A percentile compares a stretch with the other conserved stretches of the same genome.
Conservation (phyloP, 352 stramenopile genomes). For the Globisporangium orthogonon region DNA sequence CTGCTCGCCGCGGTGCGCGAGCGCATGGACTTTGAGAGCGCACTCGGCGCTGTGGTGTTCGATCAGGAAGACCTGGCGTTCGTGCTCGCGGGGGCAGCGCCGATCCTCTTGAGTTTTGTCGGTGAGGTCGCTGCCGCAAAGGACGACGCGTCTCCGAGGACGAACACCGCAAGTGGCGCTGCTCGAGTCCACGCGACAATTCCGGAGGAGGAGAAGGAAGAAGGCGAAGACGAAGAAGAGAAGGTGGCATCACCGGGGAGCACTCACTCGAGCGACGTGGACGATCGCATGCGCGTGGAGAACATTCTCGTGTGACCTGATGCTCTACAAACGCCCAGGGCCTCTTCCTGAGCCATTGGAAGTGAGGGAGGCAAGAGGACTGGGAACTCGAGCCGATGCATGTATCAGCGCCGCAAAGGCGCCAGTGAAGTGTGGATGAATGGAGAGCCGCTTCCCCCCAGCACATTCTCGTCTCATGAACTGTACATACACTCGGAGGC, state of each 20-base stretch:
- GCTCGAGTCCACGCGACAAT: background rate
- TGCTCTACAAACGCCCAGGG: background rate
- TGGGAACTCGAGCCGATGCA: background rate
- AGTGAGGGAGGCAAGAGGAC: background rate
- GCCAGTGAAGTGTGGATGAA: background rate
- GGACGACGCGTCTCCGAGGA: background rate
- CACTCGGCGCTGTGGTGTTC: constrained; percentile 17
- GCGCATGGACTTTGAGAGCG: constrained; percentile 27
- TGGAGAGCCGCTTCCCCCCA: background rate
- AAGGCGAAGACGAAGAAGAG: background rate
- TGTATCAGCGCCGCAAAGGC: background rate
- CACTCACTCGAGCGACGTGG: background rate
- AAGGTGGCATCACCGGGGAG: background rate
- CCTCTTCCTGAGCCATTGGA: background rate
- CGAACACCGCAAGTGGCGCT: background rate
- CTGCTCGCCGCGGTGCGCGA: constrained; percentile 14
- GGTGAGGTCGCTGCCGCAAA: background rate
- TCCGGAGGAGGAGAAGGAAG: background rate
- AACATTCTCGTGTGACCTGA: background rate
- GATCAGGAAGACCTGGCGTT: constrained; percentile 19
- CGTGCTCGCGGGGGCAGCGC: constrained; percentile 10
- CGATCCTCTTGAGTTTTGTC: constrained; percentile 9
- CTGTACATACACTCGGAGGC: no score
- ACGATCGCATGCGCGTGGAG: background rate
- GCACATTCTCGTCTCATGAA: background rate